Evolutionary conservation across 805 yeast species (phyloP).

Genomic region (Starmerella tilneyi): DNA sequence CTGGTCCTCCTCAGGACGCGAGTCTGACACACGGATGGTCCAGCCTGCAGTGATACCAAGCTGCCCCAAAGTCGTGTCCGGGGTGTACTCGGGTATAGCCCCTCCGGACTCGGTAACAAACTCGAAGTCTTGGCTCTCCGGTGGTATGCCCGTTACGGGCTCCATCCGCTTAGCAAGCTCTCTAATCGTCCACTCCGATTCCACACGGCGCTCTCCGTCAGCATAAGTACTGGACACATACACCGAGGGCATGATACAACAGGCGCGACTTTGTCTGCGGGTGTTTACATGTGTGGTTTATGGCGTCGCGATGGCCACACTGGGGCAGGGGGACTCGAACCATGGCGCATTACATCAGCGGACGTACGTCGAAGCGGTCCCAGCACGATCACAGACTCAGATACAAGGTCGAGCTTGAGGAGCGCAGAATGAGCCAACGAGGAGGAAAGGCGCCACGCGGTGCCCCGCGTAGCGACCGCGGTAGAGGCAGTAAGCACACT

Average conservation of each 20-base stretch:
- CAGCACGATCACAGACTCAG: not conserved
- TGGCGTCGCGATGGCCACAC: not conserved
- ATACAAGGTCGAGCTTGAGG: not conserved
- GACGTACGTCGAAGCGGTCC: not conserved
- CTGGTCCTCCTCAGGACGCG: slow-evolving; percentile 29
- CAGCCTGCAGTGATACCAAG: slow-evolving; percentile 29
- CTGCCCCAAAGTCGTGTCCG: slow-evolving; percentile 23
- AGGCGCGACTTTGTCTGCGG: not conserved
- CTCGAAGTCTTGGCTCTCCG: slow-evolving; percentile 38
- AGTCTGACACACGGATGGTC: slow-evolving; percentile 45
- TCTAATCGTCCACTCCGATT: slow-evolving; percentile 49
- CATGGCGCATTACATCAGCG: not conserved
- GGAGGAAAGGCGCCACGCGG: slow-evolving; percentile 19
- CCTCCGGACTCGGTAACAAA: slow-evolving; percentile 11
- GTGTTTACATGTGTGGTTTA: not conserved
- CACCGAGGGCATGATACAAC: slow-evolving; percentile 11
- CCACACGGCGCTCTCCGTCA: slow-evolving; percentile 57
- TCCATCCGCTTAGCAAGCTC: slow-evolving; percentile 50
- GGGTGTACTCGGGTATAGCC: slow-evolving; percentile 4
- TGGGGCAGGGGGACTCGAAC: too few relatives aligned
- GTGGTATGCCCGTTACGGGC: slow-evolving; percentile 63
- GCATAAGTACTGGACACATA: slow-evolving; percentile 48
- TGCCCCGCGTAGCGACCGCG: slow-evolving; percentile 7
- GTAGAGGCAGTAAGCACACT: slow-evolving; percentile 5
- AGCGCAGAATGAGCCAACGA: slow-evolving; percentile 16